Evolutionary conservation across 2,329 filamentous ascomycete genomes (phyloP).

Genomic region (Colletotrichum neosansevieriae): DNA sequence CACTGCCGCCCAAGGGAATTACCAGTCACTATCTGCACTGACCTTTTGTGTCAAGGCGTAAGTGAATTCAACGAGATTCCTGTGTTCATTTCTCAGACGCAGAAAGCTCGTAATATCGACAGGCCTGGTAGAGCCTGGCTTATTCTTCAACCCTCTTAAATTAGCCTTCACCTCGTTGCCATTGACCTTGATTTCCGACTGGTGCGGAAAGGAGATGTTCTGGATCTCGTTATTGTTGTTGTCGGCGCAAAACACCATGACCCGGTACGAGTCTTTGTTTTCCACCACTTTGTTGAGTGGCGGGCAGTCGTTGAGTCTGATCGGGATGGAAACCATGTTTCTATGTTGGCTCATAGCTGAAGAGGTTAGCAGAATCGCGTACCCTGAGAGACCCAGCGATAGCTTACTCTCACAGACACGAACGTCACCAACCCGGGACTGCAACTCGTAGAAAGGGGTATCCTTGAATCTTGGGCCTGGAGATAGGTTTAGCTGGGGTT

Average conservation of each 20-base stretch:
- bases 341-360: constrained; percentile 68
- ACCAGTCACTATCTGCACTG: constrained; percentile 49
- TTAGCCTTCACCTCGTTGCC: constrained; percentile 91
- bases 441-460: constrained; percentile 87
- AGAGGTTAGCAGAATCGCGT: constrained; percentile 40
- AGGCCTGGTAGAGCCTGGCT: constrained; percentile 92
- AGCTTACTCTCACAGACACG: constrained; percentile 79
- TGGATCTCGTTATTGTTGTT: constrained; percentile 70
- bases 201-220: constrained; percentile 90
- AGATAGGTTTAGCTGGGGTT: neutral
- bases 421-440: constrained; percentile 72
- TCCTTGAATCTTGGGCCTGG: constrained; percentile 63
- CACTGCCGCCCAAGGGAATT: constrained; percentile 13
- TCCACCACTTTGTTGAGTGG: constrained; percentile 66
- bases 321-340: constrained; percentile 59
- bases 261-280: constrained; percentile 70
- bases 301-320: constrained; percentile 64
- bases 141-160: constrained; percentile 93
- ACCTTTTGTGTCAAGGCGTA: constrained; percentile 94
- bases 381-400: neutral
- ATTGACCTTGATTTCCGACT: constrained; percentile 94
- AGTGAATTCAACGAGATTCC: constrained; percentile 85
- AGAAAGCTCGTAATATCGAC: constrained; percentile 88
- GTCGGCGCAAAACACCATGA: constrained; percentile 87
- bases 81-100: constrained; percentile 71